Evolutionary conservation across 352 stramenopile genomes (phyloP), one percentile per base, ranked within the genome.

Genomic region (Phytophthora pluvialis): DNA sequence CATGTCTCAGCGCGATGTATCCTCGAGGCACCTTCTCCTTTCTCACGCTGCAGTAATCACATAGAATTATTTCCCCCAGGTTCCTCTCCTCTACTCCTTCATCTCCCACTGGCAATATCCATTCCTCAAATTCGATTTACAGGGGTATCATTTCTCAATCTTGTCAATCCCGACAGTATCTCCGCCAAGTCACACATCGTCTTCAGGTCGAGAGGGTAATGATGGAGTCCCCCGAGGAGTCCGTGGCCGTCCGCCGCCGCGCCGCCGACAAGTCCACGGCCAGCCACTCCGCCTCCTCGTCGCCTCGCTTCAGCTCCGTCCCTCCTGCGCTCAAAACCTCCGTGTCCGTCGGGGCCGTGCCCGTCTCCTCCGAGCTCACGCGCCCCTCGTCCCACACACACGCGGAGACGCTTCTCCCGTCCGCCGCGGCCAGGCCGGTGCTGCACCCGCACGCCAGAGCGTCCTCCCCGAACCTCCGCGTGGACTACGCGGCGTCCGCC

Each of bases 151-250:
- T 18, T 18, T 48, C 42, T 48, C 21, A 21, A 21, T 2, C 21
- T 21, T 21, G 21, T 21, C 21, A 21, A 21, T 21, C 21, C 21
- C 21, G 21, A 21, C 21, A 2, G 21, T 21, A 21, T 21, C 21
- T 21, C 21, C 21, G 21, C 21, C 21, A 21, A 21, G 21, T 1
- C 21, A 21, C 21, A 31, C 8, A 45, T 45, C n/a, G n/a, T 3
- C 39, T 28, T 40, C n/a, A n/a, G n/a, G n/a, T n/a, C n/a, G n/a
- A n/a, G n/a, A n/a, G n/a, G n/a, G 28, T 43, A 12, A n/a, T 50
- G 15, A 64, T 64, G 60, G 60, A 69, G 52, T 53, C 50, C 42
- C 45, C 38, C n/a, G 40, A 64, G 54, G 62, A 62, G 40, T 43
- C 49, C 25, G 15, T 31, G 7, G 25, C 26, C 44, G 44, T 12